Evolutionary conservation across 768 basidiomycete species (phyloP), one percentile per base, ranked within the genome.

Genomic region (Tulasnella sp.): DNA sequence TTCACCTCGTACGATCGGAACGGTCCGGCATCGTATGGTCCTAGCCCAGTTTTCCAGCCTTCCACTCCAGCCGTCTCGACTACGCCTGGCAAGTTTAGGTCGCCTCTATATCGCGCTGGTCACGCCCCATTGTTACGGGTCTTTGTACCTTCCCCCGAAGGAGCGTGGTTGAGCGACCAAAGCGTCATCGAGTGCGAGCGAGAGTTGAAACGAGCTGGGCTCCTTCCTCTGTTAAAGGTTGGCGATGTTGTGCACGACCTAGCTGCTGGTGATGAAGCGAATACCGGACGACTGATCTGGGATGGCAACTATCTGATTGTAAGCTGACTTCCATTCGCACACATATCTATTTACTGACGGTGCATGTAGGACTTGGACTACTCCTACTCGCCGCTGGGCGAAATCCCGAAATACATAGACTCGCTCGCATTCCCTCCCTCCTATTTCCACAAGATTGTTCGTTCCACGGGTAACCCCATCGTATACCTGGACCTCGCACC

Each of bases 171-270:
- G 71, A 92, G 92, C 14, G 94, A 96, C 84, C 88, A 89, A 81
- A 92, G 93, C 79, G 91, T 96, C 27, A 82, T 94, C 78, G 92
- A 93, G 82, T 95, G 94, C 83, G 95, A 96, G 84, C 90, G 89
- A 1, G 95, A 96, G 86, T 87, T 93, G 81, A 90, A 90, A 81
- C 87, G 90, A 16, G 91, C 93, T 10, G 93, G 92, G 0, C 88
- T 94, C 46, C 81, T 87, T 82, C 87, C 87, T 62, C 84, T 94
- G 71, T 84, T 96, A 84, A 88, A 92, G 73, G 87, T 91, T 39
- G 94, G 94, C 0, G 94, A 96, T 84, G 90, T 95, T 0, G 90
- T 96, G 19, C 96, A 94, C 94, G 95, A 96, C 82, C 87, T 92
- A 19, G 95, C 94, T 6, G 93, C 93, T 1, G 92, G 93, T 12